These are phyloP conservation scores for Lathyrus tuberosus DNA, from an alignment of 306 rosid species.

Conservation along the genomic window DNA sequence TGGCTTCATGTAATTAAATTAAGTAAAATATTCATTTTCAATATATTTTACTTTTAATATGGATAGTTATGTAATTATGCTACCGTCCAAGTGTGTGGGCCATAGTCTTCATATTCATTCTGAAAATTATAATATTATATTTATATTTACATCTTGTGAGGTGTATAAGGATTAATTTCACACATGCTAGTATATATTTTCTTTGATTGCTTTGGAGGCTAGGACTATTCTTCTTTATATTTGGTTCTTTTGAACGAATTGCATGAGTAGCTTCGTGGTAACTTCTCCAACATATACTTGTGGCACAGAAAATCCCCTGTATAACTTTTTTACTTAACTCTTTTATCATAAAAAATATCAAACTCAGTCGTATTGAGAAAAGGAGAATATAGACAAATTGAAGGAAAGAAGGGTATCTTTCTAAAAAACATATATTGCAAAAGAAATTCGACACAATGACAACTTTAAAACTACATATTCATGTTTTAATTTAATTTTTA, in stretches of 20 bases:
- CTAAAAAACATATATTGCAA: too few relatives aligned
- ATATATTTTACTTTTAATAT: too few relatives aligned
- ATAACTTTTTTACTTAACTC: neutral
- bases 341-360: neutral
- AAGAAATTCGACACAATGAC: too few relatives aligned
- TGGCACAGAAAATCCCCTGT: neutral
- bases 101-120: neutral
- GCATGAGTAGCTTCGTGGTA: conserved; percentile 30
- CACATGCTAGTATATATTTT: too few relatives aligned
- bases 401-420: too few relatives aligned
- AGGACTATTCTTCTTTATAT: conserved; percentile 27
- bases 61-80: neutral
- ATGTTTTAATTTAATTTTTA: too few relatives aligned
- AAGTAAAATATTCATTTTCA: neutral
- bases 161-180: neutral
- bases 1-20: neutral
- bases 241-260: conserved; percentile 3
- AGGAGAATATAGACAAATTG: too few relatives aligned
- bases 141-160: neutral
- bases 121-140: too few relatives aligned
- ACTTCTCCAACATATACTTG: conserved; percentile 4
- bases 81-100: neutral
- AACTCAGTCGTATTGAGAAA: neutral
- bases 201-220: neutral
- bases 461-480: too few relatives aligned